Evolutionary conservation across 257 asterid species (phyloP), one percentile per base, ranked within the genome.

Genomic region (Nicotiana paniculata): DNA sequence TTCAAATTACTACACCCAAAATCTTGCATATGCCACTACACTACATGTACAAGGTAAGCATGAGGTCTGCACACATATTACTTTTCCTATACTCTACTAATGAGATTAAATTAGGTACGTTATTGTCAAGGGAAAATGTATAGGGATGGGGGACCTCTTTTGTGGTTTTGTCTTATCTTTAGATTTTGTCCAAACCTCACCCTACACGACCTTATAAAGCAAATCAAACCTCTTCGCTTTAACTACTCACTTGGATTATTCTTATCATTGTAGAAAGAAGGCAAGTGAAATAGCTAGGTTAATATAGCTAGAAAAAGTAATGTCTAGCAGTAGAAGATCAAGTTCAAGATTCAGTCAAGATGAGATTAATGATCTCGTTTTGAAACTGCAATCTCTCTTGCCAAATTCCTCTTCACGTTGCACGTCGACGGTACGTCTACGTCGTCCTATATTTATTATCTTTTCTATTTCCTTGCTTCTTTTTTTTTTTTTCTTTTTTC

Each of bases 321-420:
- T 90, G 96, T 88, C 96, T 82, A 89, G 85, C 81, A 86, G 89
- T 48, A 83, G 92, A 59, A 85, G 87, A 32, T 81, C 83, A 76
- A 78, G 39, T 81, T 77, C 93, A 35, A 87, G 89, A 63, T 46
- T 84, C 77, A 88, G 87, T 6, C 84, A 88, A 58, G 91, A 91
- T 77, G 96, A 93, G 90, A 61, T 89, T n/a, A 86, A 86, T 76
- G 84, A 85, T 78, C 92, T 93, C 83, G 82, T 92, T 80, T 77
- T 79, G 61, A 90, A 87, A 84, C 87, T 93, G 57, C 97, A 90
- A 26, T 70, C 88, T 53, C 81, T 90, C 83, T 83, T 93, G 85
- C 93, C 97, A 4, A 77, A 85, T 79, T 82, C 93, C 26, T 68
- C 76, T 69, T 85, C 97, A 68, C 82, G 83, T 59, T 82, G 84